Conservation (phyloP, 1,284 basidiomycete genomes). For the Apiotrichum akiyoshidainum region DNA sequence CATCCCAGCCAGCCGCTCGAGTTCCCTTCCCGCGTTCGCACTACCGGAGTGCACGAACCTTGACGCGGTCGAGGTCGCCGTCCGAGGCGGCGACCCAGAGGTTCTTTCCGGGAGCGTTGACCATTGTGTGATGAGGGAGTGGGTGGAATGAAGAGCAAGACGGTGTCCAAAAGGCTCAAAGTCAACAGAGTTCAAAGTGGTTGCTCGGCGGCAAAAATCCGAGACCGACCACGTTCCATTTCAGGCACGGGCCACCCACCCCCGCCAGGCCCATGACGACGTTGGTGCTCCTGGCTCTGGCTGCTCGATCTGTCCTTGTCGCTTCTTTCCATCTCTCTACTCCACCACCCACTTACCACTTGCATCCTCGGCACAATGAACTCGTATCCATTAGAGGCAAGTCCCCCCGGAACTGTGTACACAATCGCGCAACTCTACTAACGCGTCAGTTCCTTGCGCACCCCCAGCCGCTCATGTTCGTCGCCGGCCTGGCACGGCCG, state of each 20-base stretch:
- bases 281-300: neutral
- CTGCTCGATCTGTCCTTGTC: neutral
- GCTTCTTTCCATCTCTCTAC: neutral
- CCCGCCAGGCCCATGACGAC: neutral
- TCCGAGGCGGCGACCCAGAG: slow-evolving; percentile 89
- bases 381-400: slow-evolving; percentile 77
- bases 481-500: slow-evolving; percentile 63
- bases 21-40: too few species aligned
- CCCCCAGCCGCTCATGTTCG: slow-evolving; percentile 85
- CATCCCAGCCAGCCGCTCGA: too few species aligned
- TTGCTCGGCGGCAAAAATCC: slow-evolving; percentile 7
- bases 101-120: slow-evolving; percentile 58
- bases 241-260: slow-evolving; percentile 7
- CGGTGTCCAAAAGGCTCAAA: neutral
- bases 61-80: slow-evolving; percentile 62
- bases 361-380: slow-evolving; percentile 61
- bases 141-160: neutral
- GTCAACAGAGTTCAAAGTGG: neutral
- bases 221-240: neutral
- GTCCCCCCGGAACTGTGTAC: slow-evolving; percentile 1
- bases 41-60: slow-evolving; percentile 23
- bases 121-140: slow-evolving; percentile 23
- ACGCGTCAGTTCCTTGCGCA: slow-evolving; percentile 63
- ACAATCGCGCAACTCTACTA: slow-evolving; percentile 1
- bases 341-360: neutral